Conservation (phyloP, 352 stramenopile species). For the Globisporangium paroecandrum region DNA sequence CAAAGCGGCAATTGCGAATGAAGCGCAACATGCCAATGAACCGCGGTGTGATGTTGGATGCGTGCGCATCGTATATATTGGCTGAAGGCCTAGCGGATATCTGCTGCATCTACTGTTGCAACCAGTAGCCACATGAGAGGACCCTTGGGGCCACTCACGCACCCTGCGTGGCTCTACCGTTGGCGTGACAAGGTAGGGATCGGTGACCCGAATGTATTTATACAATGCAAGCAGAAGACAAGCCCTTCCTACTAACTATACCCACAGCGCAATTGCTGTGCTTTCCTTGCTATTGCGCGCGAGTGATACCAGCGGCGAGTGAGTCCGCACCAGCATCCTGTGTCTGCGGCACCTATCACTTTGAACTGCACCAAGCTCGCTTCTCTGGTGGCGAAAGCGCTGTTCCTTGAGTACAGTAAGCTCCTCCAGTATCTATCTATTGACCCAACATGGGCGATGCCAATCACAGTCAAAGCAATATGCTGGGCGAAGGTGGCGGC, state of each 20-base stretch:
- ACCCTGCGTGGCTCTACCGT: neutral
- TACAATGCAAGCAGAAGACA: neutral
- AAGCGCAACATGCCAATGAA: no score
- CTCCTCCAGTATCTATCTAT: neutral
- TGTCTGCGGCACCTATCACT: neutral
- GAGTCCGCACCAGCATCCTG: neutral
- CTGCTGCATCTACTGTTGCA: no score
- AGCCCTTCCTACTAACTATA: conserved; percentile 7
- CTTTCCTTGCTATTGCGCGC: neutral
- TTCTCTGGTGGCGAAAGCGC: neutral
- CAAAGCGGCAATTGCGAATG: no score
- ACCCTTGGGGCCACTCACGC: neutral
- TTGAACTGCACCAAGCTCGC: neutral
- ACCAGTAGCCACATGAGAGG: no score
- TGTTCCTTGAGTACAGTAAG: neutral
- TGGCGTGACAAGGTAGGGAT: neutral
- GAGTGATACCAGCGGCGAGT: neutral
- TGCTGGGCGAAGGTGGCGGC: conserved; percentile 41
- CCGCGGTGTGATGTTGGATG: no score
- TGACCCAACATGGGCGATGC: conserved; percentile 6
- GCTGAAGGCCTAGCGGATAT: no score
- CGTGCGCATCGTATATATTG: no score
- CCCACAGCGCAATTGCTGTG: neutral
- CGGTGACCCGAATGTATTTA: conserved; percentile 9
- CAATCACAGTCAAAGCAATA: conserved; percentile 23